Percentiles rank a stretch among this genome's conserved stretches.
Conservation (phyloP, 768 basidiomycete species). For the Hirschioporus abietinus region DNA sequence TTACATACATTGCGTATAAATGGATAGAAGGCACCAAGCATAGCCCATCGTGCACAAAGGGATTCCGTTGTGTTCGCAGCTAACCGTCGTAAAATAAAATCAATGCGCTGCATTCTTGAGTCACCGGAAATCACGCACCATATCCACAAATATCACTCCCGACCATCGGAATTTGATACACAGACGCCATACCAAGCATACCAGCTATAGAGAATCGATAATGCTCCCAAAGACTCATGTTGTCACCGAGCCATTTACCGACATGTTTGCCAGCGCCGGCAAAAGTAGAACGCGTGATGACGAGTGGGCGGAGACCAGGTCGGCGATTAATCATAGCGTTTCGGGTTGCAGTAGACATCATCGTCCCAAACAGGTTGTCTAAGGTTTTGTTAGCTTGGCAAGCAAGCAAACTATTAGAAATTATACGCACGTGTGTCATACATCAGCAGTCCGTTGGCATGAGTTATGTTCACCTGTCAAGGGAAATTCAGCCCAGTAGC, state of each 20-base stretch:
- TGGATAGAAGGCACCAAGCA: conserved; percentile 70
- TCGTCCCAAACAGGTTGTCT: conserved; percentile 64
- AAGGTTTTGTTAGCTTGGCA: neutral
- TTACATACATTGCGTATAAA: conserved; percentile 69
- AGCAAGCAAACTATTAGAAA: neutral
- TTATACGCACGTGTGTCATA: conserved; percentile 42
- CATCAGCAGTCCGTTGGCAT: conserved; percentile 53
- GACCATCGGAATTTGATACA: conserved; percentile 72
- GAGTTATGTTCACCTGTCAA: conserved; percentile 38
- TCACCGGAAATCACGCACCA: conserved; percentile 29
- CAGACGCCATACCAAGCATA: conserved; percentile 57
- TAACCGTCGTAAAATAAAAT: conserved; percentile 16
- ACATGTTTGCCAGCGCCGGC: conserved; percentile 61
- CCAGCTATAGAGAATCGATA: conserved; percentile 58
- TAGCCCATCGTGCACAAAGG: conserved; percentile 73
- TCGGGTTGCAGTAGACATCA: conserved; percentile 63
- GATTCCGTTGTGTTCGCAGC: conserved; percentile 60
- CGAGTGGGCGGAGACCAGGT: conserved; percentile 52
- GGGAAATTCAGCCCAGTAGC: neutral
- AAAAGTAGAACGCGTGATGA: conserved; percentile 73
- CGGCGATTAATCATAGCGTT: conserved; percentile 58
- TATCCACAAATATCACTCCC: conserved; percentile 72
- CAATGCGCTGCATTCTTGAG: conserved; percentile 2
- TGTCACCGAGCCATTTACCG: conserved; percentile 76
- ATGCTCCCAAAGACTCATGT: conserved; percentile 52